Evolutionary conservation across 1,284 basidiomycete genomes (phyloP), one percentile per base, ranked within the genome.

Genomic region (Trametes hirsuta): DNA sequence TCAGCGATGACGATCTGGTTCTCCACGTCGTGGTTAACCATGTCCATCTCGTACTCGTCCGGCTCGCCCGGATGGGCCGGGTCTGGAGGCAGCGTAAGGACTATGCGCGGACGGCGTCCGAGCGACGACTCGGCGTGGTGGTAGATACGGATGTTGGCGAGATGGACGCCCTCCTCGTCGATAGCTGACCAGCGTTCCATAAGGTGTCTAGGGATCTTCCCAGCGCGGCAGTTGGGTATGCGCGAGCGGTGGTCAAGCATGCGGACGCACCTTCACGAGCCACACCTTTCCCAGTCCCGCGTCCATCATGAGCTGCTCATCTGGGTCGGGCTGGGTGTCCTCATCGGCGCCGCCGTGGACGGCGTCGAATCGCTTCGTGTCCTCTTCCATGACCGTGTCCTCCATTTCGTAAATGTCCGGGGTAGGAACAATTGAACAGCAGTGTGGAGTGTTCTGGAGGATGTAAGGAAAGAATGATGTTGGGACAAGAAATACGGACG

Each of bases 1-100:
- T 91, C 89, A 0, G 90, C 88, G 40, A 92, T 81, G 45, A 91
- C 89, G 59, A 90, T 80, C 71, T 91, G 89, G 74, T 91, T 91
- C 63, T 89, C 85, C 4, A 92, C 88, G 18, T 81, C 73, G 59
- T 89, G 85, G 63, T 90, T 88, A 44, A 90, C 81, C 86, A 92
- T 90, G 34, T 90, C 88, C 40, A 93, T 77, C 68, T 91, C 88
- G 72, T 89, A 93, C 69, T 82, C 80, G 66, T 90, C 88, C 6
- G 83, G 83, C 58, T 84, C 80, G 10, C 75, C 72, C 4, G 68
- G 68, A 56, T 75, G 71, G 62, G 82, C 81, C 0, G 78, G 77
- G 69, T 84, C 80, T 0, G 85, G 81, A 0, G 89, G 88, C 0
- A 91, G 78, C 65, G 86, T 84, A 48, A 91, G 80, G 49, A 89